Evolutionary conservation across 495 filamentous ascomycete species (phyloP).

Genomic region (Chaetomium fimeti): DNA sequence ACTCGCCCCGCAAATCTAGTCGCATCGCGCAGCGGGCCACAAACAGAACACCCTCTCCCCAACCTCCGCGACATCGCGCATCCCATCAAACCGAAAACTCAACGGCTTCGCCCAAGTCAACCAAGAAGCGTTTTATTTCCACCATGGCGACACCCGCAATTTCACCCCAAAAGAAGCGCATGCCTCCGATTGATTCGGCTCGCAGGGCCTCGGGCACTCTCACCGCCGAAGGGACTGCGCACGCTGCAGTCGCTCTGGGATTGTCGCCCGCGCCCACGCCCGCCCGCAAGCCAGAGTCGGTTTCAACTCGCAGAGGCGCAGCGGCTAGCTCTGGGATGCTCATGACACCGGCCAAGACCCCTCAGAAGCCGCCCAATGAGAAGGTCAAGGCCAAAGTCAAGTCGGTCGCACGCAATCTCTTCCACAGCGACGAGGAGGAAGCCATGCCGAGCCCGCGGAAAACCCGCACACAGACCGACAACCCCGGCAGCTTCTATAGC

Average conservation of each 20-base stretch:
- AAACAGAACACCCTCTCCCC: constrained; percentile 47
- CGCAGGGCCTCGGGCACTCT: constrained; percentile 44
- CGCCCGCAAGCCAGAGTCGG: neutral
- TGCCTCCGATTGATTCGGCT: constrained; percentile 35
- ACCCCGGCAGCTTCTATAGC: constrained; percentile 67
- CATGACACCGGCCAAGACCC: constrained; percentile 89
- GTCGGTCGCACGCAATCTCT: constrained; percentile 72
- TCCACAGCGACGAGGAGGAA: constrained; percentile 58
- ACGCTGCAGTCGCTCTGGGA: constrained; percentile 41
- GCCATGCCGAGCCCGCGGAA: constrained; percentile 60
- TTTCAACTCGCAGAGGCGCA: constrained; percentile 7
- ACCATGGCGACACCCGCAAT: constrained; percentile 44
- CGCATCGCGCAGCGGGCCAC: constrained; percentile 47
- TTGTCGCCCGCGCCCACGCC: constrained; percentile 17
- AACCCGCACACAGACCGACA: constrained; percentile 54
- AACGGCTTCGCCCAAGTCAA: constrained; percentile 34
- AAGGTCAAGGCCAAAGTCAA: constrained; percentile 54
- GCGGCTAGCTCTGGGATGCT: constrained; percentile 54
- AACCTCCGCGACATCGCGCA: constrained; percentile 35
- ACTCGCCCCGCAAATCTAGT: constrained; percentile 59
- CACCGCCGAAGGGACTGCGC: constrained; percentile 36
- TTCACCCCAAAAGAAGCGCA: constrained; percentile 56
- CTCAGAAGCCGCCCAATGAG: constrained; percentile 63
- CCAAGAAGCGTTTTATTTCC: constrained; percentile 24
- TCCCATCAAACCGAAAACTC: constrained; percentile 33